Base-by-base conservation (phyloP, 75 land plant species). In the Selaginella moellendorffii region DNA sequence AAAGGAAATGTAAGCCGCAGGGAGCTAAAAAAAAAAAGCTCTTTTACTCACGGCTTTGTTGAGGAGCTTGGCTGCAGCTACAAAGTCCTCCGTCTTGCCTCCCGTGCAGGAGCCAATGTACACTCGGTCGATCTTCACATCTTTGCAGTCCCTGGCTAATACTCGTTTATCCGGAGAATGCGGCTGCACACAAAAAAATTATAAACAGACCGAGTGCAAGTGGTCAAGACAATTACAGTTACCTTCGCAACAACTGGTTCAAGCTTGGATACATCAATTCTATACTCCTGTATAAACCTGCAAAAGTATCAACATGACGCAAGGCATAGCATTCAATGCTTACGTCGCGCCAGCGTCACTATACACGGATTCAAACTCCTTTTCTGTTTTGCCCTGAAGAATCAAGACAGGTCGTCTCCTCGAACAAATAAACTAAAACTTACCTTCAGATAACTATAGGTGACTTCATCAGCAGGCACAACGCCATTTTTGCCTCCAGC, bases 151-250 rank as follows among this genome's bases (percentile, higher is more conserved):
- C 68, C 97, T 76, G 54, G 97, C 97, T 52, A 83, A 65, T 31
- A 83, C 93, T 46, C 97, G 93, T 61, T 91, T 91, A 74, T 87
- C 95, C 60, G 97, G 93, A 58, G 97, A 91, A 80, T 91, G 95
- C 52, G 97, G 97, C 97, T 91, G 85, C 21, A 46, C 52, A 54
- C 19, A 26, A 27, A 29, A 30, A 69, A 67, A 1, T n/a, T n/a
- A 36, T 36, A 36, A 36, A 36, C 46, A 36, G 10, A 5, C 14
- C 10, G 46, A 5, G 46, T 36, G 46, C 14, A 36, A 36, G 14
- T 36, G 46, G 5, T 14, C 46, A 36, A 36, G 14, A 14, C 14
- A 27, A 24, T 31, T 24, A 20, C 21, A 23, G 68, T 23, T 28
- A 88, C 93, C 97, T 90, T 90, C 31, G 97, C 93, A 61, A 87